A percentile compares a stretch with the other conserved stretches of the same genome.
Conservation (phyloP, 2,329 filamentous ascomycete species). For the Epichloe elymi region DNA sequence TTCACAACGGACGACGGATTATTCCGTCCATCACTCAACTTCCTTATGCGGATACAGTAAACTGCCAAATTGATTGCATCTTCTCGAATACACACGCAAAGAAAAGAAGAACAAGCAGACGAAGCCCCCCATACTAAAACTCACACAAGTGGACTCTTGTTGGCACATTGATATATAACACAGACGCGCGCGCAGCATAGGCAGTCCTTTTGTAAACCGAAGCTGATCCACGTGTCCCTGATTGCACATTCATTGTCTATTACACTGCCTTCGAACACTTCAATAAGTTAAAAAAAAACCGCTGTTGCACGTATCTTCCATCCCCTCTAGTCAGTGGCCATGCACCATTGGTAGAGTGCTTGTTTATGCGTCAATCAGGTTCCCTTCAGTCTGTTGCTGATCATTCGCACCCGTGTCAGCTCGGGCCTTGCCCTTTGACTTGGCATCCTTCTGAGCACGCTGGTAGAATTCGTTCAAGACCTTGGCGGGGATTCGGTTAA, state of each 20-base stretch:
- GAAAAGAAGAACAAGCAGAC: background rate
- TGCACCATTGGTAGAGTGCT: background rate
- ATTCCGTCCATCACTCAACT: too few species aligned
- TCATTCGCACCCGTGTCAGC: slow-evolving; percentile 27
- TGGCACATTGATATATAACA: background rate
- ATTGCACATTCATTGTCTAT: slow-evolving; percentile 1
- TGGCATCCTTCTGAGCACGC: slow-evolving; percentile 48
- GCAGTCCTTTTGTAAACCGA: background rate
- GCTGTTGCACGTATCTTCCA: background rate
- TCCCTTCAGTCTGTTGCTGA: slow-evolving; percentile 37
- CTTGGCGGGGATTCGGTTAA: slow-evolving; percentile 87
- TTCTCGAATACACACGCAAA: background rate
- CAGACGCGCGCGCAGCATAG: background rate
- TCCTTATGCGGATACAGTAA: background rate
- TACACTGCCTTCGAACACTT: background rate
- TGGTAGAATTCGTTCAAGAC: slow-evolving; percentile 74
- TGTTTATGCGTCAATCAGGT: slow-evolving; percentile 44
- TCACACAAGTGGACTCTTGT: background rate
- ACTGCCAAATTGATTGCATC: background rate
- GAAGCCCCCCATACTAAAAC: background rate
- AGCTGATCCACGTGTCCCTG: background rate
- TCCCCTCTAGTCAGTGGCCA: background rate
- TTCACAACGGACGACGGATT: too few species aligned
- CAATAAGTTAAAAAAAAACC: background rate
- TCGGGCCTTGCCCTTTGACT: slow-evolving; percentile 47